These are phyloP conservation scores for Annulohypoxylon bovei DNA, from an alignment of 495 filamentous ascomycete genomes.

Conservation along the genomic window DNA sequence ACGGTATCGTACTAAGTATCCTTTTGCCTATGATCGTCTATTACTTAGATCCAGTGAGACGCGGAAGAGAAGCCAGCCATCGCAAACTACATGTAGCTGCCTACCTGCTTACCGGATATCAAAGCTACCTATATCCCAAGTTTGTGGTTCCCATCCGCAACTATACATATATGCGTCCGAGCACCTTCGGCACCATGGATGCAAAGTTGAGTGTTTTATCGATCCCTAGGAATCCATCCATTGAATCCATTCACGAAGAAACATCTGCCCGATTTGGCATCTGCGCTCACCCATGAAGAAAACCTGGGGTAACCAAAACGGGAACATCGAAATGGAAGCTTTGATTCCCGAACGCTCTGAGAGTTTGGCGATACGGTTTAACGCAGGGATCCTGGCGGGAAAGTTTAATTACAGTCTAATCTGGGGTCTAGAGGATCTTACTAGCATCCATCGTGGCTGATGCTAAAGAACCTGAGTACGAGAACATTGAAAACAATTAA, in stretches of 20 bases:
- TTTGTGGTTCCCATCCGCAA: background rate
- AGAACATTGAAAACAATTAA: background rate
- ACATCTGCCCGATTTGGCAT: slow-evolving; percentile 35
- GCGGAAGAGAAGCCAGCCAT: background rate
- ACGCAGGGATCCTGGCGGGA: slow-evolving; percentile 26
- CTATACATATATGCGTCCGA: background rate
- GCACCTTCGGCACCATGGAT: background rate
- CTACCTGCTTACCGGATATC: background rate
- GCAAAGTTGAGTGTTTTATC: background rate
- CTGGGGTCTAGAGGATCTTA: slow-evolving; percentile 22
- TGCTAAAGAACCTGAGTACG: no score
- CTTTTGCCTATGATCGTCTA: background rate
- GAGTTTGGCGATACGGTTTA: slow-evolving; percentile 24
- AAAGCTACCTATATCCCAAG: background rate
- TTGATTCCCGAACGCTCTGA: slow-evolving; percentile 20
- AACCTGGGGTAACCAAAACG: slow-evolving; percentile 38
- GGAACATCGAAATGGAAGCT: slow-evolving; percentile 19
- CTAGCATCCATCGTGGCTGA: background rate
- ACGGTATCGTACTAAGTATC: slow-evolving; percentile 3
- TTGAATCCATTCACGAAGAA: background rate
- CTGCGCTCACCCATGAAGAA: slow-evolving; percentile 28
- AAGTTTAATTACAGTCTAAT: slow-evolving; percentile 40
- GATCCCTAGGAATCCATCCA: slow-evolving; percentile 8
- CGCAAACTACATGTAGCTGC: background rate
- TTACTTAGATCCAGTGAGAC: background rate